These are phyloP conservation scores for Clonostachys chloroleuca DNA, from an alignment of 2,329 filamentous ascomycete genomes.

Conservation along the genomic window DNA sequence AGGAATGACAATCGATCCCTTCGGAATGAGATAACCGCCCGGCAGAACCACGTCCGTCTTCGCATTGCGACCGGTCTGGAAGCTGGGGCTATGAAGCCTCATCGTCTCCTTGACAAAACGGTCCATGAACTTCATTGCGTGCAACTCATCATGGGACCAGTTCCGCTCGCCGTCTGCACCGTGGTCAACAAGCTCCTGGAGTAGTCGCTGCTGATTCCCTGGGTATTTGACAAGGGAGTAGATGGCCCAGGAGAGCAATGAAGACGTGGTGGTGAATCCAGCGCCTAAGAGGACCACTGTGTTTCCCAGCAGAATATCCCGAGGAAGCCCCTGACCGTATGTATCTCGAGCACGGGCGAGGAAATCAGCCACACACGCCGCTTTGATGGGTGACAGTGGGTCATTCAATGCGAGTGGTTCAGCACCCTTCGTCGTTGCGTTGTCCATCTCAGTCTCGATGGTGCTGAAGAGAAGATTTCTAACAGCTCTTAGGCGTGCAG, in stretches of 20 bases:
- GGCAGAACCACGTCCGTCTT: constrained; percentile 52
- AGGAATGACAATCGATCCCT: constrained; percentile 46
- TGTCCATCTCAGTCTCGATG: constrained; percentile 29
- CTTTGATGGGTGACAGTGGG: background rate
- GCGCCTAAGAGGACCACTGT: constrained; percentile 50
- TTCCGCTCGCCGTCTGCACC: constrained; percentile 34
- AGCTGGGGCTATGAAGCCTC: constrained; percentile 55
- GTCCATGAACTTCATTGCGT: constrained; percentile 46
- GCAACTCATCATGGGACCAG: constrained; percentile 40
- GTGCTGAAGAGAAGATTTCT: constrained; percentile 22
- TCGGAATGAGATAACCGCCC: constrained; percentile 51
- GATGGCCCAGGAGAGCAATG: constrained; percentile 53
- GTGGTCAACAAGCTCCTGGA: constrained; percentile 53
- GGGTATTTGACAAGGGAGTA: constrained; percentile 48
- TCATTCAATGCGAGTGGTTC: background rate
- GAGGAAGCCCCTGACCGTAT: constrained; percentile 49
- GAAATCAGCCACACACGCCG: constrained; percentile 36
- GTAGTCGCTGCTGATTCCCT: constrained; percentile 49
- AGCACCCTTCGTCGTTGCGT: constrained; percentile 12
- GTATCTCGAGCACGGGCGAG: constrained; percentile 45
- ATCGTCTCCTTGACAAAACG: constrained; percentile 58
- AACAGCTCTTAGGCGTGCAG: constrained; percentile 27
- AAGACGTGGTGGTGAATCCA: constrained; percentile 57
- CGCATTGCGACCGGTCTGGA: constrained; percentile 54
- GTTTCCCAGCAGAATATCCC: constrained; percentile 12